These are phyloP conservation scores for Hyaloperonospora arabidopsidis DNA, from an alignment of 352 stramenopile species.

Conservation along the genomic window DNA sequence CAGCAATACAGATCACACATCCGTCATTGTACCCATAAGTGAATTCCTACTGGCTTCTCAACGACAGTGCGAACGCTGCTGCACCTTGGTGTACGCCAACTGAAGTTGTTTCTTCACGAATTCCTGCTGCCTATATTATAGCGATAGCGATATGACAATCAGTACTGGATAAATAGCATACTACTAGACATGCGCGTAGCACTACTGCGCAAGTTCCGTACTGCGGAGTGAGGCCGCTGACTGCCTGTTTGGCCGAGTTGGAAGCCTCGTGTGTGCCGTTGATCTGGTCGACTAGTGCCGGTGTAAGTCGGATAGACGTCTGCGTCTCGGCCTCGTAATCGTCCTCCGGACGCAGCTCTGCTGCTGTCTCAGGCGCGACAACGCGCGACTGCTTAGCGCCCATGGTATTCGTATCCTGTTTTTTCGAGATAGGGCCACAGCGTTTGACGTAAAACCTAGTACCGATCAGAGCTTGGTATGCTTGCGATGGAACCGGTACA, in stretches of 20 bases:
- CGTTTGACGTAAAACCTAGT: neutral
- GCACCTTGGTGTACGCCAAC: conserved; percentile 68
- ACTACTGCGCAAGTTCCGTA: conserved; percentile 20
- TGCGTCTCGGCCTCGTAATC: conserved; percentile 37
- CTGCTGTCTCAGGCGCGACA: conserved; percentile 47
- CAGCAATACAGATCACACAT: conserved; percentile 2
- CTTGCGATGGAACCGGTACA: too few species aligned
- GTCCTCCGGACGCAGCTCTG: conserved; percentile 41
- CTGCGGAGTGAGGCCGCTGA: conserved; percentile 30
- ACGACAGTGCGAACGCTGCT: neutral
- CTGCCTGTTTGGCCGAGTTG: conserved; percentile 10
- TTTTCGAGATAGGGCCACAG: too few species aligned
- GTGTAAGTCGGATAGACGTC: conserved; percentile 62
- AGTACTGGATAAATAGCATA: conserved; percentile 1
- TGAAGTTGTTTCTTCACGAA: conserved; percentile 67
- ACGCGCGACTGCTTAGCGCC: conserved; percentile 74
- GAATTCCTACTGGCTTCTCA: too few species aligned
- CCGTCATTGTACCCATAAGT: neutral
- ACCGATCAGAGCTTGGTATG: neutral
- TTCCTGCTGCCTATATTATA: conserved; percentile 38
- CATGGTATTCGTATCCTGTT: conserved; percentile 26
- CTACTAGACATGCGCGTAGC: neutral
- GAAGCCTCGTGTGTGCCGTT: conserved; percentile 34
- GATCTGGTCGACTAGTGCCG: conserved; percentile 61
- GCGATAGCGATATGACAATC: neutral